A percentile compares a stretch with the other conserved stretches of the same genome.
These are phyloP conservation scores for Fusarium pseudograminearum DNA, from an alignment of 2,329 filamentous ascomycete species.

Conservation along the genomic window DNA sequence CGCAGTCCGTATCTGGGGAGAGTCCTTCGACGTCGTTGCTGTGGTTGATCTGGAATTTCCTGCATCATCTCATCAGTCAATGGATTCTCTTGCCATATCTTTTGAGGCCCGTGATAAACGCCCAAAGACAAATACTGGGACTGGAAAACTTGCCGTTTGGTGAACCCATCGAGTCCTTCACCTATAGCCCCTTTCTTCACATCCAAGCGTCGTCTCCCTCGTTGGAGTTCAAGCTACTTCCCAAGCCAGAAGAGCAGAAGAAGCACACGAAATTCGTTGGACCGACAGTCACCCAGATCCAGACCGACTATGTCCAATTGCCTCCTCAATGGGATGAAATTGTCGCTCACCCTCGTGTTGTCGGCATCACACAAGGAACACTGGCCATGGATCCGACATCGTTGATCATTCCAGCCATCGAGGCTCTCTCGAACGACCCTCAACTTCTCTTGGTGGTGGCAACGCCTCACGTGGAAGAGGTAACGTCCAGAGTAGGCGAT, in stretches of 20 bases:
- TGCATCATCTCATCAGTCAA: conserved; percentile 46
- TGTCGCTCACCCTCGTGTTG: conserved; percentile 44
- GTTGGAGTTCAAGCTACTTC: conserved; percentile 50
- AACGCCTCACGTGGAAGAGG: conserved; percentile 48
- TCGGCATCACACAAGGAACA: conserved; percentile 56
- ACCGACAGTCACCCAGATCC: conserved; percentile 49
- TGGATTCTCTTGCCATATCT: conserved; percentile 47
- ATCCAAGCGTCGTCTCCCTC: conserved; percentile 54
- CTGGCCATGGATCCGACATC: conserved; percentile 53
- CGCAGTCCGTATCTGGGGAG: conserved; percentile 50
- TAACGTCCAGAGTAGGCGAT: conserved; percentile 40
- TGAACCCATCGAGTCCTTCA: conserved; percentile 50
- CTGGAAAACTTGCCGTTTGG: conserved; percentile 47
- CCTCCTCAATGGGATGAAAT: conserved; percentile 53
- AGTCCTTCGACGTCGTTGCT: conserved; percentile 48
- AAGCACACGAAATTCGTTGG: conserved; percentile 50
- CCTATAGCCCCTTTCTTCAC: conserved; percentile 55
- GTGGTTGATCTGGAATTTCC: conserved; percentile 46
- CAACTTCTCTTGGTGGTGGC: conserved; percentile 51
- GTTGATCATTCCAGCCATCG: conserved; percentile 54
- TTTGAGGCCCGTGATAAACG: conserved; percentile 49
- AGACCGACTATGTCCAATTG: conserved; percentile 30
- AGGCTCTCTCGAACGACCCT: conserved; percentile 48
- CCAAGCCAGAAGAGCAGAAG: conserved; percentile 39
- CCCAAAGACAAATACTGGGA: conserved; percentile 48